These are phyloP conservation scores for Boletus edulis DNA, from an alignment of 768 basidiomycete species.

Conservation along the genomic window DNA sequence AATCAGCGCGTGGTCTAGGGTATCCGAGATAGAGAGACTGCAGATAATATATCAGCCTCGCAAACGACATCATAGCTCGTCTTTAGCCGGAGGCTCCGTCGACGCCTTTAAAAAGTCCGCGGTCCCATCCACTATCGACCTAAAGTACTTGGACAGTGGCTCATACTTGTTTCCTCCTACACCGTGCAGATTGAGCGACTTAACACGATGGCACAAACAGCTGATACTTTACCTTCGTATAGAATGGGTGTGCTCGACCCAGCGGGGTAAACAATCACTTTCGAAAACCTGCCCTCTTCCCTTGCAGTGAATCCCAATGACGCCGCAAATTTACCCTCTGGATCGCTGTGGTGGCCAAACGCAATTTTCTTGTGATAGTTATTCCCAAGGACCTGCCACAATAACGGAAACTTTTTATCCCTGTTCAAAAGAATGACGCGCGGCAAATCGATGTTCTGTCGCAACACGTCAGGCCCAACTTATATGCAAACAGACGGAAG, in stretches of 20 bases:
- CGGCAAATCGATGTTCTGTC: conserved; percentile 40
- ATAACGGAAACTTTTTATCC: conserved; percentile 69
- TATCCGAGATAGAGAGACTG: background rate
- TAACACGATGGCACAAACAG: background rate
- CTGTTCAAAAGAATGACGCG: conserved; percentile 72
- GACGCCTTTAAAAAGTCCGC: conserved; percentile 46
- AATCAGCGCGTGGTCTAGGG: background rate
- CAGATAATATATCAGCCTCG: conserved; percentile 2
- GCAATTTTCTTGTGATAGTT: conserved; percentile 62
- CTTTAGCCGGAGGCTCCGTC: conserved; percentile 37
- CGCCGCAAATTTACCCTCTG: conserved; percentile 56
- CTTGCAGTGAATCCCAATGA: conserved; percentile 58
- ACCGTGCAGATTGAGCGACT: background rate
- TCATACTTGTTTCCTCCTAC: conserved; percentile 73
- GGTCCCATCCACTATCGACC: conserved; percentile 66
- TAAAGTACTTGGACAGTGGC: conserved; percentile 70
- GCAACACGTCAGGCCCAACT: background rate
- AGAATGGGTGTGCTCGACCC: conserved; percentile 54
- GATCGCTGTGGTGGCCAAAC: conserved; percentile 65
- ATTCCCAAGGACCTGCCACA: conserved; percentile 80
- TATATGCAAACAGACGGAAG: background rate
- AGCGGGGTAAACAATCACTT: conserved; percentile 68
- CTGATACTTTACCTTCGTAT: conserved; percentile 58
- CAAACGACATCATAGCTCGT: conserved; percentile 26
- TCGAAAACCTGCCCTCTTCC: conserved; percentile 51